phyloP scores from a whole-genome alignment of 2,329 filamentous ascomycete genomes.

The Colletotrichum lindemuthianum region DNA sequence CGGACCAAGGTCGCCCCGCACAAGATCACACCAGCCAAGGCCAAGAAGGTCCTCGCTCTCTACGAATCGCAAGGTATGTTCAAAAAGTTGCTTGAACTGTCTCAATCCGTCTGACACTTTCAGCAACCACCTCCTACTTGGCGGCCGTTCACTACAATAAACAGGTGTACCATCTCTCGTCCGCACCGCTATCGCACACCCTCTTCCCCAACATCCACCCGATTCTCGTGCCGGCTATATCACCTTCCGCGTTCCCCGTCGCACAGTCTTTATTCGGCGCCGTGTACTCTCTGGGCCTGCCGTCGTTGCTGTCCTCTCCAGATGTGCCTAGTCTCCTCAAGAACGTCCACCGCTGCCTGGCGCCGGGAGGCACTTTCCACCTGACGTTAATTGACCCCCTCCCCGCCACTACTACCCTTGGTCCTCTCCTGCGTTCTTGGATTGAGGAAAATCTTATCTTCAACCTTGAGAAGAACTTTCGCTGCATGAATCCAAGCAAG shows the following conservation, averaged over 20 bases:
- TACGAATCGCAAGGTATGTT: conserved; percentile 61
- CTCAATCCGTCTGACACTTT: conserved; percentile 6
- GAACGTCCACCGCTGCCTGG: conserved; percentile 66
- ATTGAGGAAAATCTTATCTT: conserved; percentile 68
- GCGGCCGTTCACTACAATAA: conserved; percentile 53
- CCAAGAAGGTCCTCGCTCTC: conserved; percentile 56
- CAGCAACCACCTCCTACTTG: conserved; percentile 61
- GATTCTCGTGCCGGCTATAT: conserved; percentile 50
- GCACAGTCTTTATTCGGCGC: conserved; percentile 56
- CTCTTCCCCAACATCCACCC: conserved; percentile 53
- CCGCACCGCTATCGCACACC: conserved; percentile 49
- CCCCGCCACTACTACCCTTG: conserved; percentile 63
- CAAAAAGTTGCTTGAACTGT: conserved; percentile 33
- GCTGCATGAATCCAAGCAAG: conserved; percentile 67
- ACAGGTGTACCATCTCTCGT: conserved; percentile 58
- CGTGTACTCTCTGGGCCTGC: conserved; percentile 65
- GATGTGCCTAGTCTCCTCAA: conserved; percentile 66
- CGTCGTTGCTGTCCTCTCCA: conserved; percentile 64
- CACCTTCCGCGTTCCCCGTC: conserved; percentile 48
- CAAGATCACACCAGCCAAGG: conserved; percentile 36
- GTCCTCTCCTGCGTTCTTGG: conserved; percentile 68
- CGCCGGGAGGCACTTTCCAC: conserved; percentile 64
- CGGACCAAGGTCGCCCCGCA: conserved; percentile 20
- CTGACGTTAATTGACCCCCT: conserved; percentile 71
- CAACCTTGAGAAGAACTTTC: conserved; percentile 67